phyloP scores from a whole-genome alignment of 164 flowering plant species.

The Protea cynaroides region DNA sequence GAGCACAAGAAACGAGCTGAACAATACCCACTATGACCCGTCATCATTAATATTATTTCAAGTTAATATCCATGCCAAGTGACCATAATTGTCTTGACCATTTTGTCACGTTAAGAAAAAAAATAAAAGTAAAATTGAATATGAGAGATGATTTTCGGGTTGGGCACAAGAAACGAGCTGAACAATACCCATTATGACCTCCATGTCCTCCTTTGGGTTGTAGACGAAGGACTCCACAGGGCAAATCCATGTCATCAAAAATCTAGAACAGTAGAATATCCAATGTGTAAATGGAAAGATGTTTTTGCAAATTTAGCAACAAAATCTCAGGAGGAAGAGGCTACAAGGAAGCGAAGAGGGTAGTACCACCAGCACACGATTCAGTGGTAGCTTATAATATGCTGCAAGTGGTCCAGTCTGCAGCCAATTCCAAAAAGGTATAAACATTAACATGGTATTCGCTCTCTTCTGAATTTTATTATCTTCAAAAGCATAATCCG shows the following conservation, averaged over 20 bases:
- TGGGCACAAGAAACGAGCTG: neutral
- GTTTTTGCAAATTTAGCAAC: neutral
- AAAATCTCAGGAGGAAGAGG: neutral
- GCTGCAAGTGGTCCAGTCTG: slow-evolving; percentile 94
- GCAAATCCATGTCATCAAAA: slow-evolving; percentile 88
- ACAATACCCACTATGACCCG: slow-evolving; percentile 83
- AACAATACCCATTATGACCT: slow-evolving; percentile 77
- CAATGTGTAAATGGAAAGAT: neutral
- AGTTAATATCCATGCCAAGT: too few species aligned
- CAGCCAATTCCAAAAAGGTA: slow-evolving; percentile 4
- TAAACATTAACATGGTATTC: neutral
- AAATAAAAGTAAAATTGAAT: too few species aligned
- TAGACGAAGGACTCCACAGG: slow-evolving; percentile 95
- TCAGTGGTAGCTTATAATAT: slow-evolving; percentile 88
- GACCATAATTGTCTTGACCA: too few species aligned
- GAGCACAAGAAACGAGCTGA: neutral
- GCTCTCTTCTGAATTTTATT: too few species aligned
- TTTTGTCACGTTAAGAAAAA: too few species aligned
- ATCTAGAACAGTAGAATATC: slow-evolving; percentile 32
- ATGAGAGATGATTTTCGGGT: too few species aligned
- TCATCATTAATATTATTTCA: too few species aligned
- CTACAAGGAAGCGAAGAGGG: neutral
- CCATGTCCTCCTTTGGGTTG: slow-evolving; percentile 70
- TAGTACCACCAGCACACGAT: slow-evolving; percentile 80
- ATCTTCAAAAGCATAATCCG: too few species aligned